Conservation (phyloP, 768 basidiomycete genomes). For the Pholiota molesta region DNA sequence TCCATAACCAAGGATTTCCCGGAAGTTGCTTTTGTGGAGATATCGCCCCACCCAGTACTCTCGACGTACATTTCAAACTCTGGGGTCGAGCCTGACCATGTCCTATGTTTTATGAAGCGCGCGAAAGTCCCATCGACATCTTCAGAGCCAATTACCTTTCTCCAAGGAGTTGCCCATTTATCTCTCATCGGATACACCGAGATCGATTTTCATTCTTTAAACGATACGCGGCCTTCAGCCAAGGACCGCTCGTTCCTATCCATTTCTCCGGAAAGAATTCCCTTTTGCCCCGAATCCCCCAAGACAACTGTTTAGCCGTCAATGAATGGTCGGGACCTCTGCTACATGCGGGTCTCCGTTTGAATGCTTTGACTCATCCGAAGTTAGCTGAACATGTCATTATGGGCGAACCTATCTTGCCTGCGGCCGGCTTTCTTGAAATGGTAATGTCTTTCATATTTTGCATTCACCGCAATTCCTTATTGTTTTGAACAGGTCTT, state of each 20-base stretch:
- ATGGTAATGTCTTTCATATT: slow-evolving; percentile 31
- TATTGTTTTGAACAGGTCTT: not conserved
- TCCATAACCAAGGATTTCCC: slow-evolving; percentile 23
- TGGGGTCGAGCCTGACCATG: slow-evolving; percentile 7
- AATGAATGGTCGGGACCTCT: slow-evolving; percentile 36
- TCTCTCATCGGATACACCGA: slow-evolving; percentile 29
- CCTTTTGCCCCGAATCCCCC: slow-evolving; percentile 21
- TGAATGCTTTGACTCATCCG: slow-evolving; percentile 41
- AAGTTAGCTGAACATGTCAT: slow-evolving; percentile 47
- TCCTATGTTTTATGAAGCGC: slow-evolving; percentile 31
- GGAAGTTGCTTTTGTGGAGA: slow-evolving; percentile 36
- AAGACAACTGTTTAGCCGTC: slow-evolving; percentile 17
- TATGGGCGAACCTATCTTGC: slow-evolving; percentile 47
- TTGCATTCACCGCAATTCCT: not conserved
- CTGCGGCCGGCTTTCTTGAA: slow-evolving; percentile 44
- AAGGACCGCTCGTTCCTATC: slow-evolving; percentile 26
- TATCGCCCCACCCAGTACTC: slow-evolving; percentile 43
- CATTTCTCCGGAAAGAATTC: slow-evolving; percentile 10
- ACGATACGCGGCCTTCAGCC: slow-evolving; percentile 20
- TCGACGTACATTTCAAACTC: slow-evolving; percentile 29
- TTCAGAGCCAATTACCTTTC: slow-evolving; percentile 28
- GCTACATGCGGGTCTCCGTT: slow-evolving; percentile 34
- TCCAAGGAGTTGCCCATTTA: slow-evolving; percentile 32
- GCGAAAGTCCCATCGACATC: slow-evolving; percentile 20
- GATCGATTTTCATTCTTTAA: slow-evolving; percentile 34